A percentile compares a stretch with the other conserved stretches of the same genome.
phyloP scores from a whole-genome alignment of 1,139 yeast genomes.

The Scheffersomyces insectosa region DNA sequence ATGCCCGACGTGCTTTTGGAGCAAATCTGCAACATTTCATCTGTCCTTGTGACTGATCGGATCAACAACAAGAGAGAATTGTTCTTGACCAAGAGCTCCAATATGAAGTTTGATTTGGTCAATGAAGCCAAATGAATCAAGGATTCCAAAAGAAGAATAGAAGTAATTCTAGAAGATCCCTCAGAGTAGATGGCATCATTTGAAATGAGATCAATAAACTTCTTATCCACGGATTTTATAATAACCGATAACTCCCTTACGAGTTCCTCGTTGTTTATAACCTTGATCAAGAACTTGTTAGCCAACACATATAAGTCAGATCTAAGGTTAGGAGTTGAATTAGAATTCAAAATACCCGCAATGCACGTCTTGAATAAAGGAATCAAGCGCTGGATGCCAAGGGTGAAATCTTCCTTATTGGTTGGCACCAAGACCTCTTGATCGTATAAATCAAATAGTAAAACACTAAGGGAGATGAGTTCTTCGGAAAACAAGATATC shows the following conservation, averaged over 20 bases:
- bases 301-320: slow-evolving; percentile 77
- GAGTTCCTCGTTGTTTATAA: slow-evolving; percentile 39
- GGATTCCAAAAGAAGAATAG: slow-evolving; percentile 71
- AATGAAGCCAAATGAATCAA: slow-evolving; percentile 58
- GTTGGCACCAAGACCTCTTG: slow-evolving; percentile 29
- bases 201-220: slow-evolving; percentile 63
- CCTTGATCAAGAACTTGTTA: slow-evolving; percentile 62
- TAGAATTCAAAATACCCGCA: slow-evolving; percentile 68
- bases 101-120: slow-evolving; percentile 53
- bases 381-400: slow-evolving; percentile 51
- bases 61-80: slow-evolving; percentile 67
- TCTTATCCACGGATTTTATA: slow-evolving; percentile 60
- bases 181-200: slow-evolving; percentile 82
- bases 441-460: slow-evolving; percentile 65
- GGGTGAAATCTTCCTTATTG: slow-evolving; percentile 26
- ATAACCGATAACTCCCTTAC: slow-evolving; percentile 51
- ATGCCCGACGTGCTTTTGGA: slow-evolving; percentile 32
- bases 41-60: slow-evolving; percentile 67
- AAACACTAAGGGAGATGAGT: slow-evolving; percentile 71
- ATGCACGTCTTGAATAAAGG: slow-evolving; percentile 74
- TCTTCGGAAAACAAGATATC: slow-evolving; percentile 74
- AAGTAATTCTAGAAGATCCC: slow-evolving; percentile 75
- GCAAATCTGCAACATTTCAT: slow-evolving; percentile 54
- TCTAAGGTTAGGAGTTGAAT: slow-evolving; percentile 66
- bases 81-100: slow-evolving; percentile 61